These are phyloP conservation scores for Ophiorrhiza pumila DNA, from an alignment of 257 asterid genomes.

Conservation along the genomic window DNA sequence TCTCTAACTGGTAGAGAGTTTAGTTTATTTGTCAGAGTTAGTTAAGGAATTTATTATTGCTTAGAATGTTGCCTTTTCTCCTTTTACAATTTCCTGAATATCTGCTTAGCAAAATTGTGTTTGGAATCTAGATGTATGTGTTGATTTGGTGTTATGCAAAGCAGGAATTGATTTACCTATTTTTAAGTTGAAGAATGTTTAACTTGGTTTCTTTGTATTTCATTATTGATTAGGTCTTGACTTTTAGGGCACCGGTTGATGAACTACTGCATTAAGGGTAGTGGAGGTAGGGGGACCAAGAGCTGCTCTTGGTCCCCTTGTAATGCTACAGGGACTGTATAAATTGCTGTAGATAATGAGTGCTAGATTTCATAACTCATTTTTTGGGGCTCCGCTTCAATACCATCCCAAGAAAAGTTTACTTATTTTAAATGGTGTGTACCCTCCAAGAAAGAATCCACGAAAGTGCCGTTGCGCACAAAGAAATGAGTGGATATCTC, in stretches of 20 bases:
- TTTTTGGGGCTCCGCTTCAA: constrained; percentile 57
- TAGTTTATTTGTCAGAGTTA: background rate
- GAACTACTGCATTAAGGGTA: constrained; percentile 13
- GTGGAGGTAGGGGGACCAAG: constrained; percentile 63
- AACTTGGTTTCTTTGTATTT: background rate
- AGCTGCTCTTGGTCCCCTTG: constrained; percentile 89
- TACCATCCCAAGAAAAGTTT: constrained; percentile 37
- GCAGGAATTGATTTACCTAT: no score
- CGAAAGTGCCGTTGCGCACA: constrained; percentile 50
- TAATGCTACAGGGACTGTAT: constrained; percentile 31
- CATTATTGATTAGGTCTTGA: constrained; percentile 23
- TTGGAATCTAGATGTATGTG: no score
- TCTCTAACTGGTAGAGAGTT: background rate
- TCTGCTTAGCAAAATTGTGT: no score
- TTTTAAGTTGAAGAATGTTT: background rate
- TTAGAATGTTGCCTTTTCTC: no score
- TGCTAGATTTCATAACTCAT: constrained; percentile 48
- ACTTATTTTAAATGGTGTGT: constrained; percentile 32
- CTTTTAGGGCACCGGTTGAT: constrained; percentile 13
- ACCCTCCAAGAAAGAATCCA: constrained; percentile 31
- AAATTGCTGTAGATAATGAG: constrained; percentile 43
- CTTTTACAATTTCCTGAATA: no score
- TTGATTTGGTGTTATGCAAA: no score
- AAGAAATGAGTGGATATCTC: constrained; percentile 65
- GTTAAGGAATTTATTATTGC: no score